Percentiles rank a stretch among this genome's conserved stretches.
Conservation (phyloP, 1,284 basidiomycete genomes). For the Trichosporon sp. region DNA sequence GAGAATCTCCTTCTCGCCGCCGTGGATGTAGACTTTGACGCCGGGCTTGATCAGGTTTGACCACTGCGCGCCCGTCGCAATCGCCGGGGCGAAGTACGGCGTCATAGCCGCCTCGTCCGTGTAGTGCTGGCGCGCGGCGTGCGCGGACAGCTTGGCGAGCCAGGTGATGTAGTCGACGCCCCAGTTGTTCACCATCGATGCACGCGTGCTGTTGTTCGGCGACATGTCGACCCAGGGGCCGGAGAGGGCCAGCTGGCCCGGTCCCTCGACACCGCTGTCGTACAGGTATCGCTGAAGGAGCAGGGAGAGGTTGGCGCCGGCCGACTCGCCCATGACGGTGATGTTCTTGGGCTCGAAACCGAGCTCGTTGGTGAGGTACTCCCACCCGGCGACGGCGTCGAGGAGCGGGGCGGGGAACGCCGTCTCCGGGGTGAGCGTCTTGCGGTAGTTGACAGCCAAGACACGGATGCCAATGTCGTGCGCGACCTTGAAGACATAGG, state of each 20-base stretch:
- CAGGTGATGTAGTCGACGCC: slow-evolving; percentile 24
- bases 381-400: slow-evolving; percentile 30
- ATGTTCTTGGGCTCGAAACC: slow-evolving; percentile 27
- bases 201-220: neutral
- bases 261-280: neutral
- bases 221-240: slow-evolving; percentile 27
- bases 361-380: slow-evolving; percentile 24
- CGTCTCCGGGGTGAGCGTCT: slow-evolving; percentile 17
- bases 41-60: slow-evolving; percentile 10
- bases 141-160: slow-evolving; percentile 7
- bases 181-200: slow-evolving; percentile 22
- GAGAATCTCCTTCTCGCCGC: slow-evolving; percentile 26
- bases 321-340: slow-evolving; percentile 27
- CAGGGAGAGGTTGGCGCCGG: slow-evolving; percentile 28
- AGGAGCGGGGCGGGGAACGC: slow-evolving; percentile 31
- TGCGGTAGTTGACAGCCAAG: slow-evolving; percentile 30
- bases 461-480: slow-evolving; percentile 23
- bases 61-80: slow-evolving; percentile 18
- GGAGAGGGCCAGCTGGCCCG: slow-evolving; percentile 22
- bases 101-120: slow-evolving; percentile 5
- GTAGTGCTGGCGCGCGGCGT: slow-evolving; percentile 23
- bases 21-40: slow-evolving; percentile 27
- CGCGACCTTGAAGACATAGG: slow-evolving; percentile 22
- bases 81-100: slow-evolving; percentile 25
- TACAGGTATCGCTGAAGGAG: slow-evolving; percentile 23